Conservation (phyloP, 2,329 filamentous ascomycete species). For the Ophiocordyceps camponoti-rufipedis region DNA sequence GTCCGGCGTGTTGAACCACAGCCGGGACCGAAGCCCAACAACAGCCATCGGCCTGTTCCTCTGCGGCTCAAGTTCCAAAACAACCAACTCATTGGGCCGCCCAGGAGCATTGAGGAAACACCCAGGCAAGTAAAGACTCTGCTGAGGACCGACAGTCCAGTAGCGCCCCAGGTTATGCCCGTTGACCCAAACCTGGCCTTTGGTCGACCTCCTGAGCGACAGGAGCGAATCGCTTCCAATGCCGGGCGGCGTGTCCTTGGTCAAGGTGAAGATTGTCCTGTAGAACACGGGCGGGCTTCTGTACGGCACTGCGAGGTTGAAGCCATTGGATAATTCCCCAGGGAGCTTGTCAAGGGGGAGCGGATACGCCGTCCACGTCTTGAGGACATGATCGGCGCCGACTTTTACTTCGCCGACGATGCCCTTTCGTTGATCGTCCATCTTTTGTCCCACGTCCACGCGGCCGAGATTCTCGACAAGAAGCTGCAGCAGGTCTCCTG, state of each 20-base stretch:
- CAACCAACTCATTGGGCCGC: conserved; percentile 17
- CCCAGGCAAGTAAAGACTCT: conserved; percentile 26
- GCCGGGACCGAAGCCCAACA: conserved; percentile 2
- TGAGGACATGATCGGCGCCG: conserved; percentile 9
- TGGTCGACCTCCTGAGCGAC: conserved; percentile 19
- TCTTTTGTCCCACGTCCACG: conserved; percentile 23
- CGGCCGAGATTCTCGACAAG: conserved; percentile 32
- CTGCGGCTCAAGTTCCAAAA: conserved; percentile 24
- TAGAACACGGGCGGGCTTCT: conserved; percentile 4
- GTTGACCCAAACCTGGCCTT: conserved; percentile 27
- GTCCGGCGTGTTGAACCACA: conserved; percentile 3
- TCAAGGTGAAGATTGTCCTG: conserved; percentile 11
- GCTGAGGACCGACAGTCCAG: conserved; percentile 28
- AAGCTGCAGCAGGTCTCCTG: conserved; percentile 21
- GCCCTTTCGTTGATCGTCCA: conserved; percentile 27
- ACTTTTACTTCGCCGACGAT: conserved; percentile 24
- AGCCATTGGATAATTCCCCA: not conserved
- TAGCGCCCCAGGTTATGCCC: conserved; percentile 25
- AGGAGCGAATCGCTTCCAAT: conserved; percentile 18
- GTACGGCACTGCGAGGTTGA: not conserved
- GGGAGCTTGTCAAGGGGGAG: conserved; percentile 7
- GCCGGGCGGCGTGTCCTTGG: conserved; percentile 2
- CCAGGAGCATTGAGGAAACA: conserved; percentile 13
- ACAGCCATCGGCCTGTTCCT: not conserved
- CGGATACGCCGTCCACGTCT: conserved; percentile 20